Evolutionary conservation across 1,284 basidiomycete species (phyloP).

Genomic region (Puccinia horiana): DNA sequence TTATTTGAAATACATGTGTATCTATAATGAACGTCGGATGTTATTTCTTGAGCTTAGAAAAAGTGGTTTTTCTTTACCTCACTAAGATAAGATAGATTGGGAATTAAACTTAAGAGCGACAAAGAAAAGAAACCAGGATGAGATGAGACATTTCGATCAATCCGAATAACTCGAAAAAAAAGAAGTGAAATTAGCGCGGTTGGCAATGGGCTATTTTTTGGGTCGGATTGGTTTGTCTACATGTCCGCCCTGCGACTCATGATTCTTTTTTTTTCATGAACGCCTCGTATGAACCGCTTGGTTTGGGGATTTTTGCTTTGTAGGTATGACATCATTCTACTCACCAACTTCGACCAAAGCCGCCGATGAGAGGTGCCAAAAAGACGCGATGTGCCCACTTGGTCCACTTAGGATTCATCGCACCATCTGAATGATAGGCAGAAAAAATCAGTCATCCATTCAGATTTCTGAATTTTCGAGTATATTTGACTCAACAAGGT

Average conservation of each 20-base stretch:
- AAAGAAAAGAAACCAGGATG: slow-evolving; percentile 11
- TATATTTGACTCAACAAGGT: slow-evolving; percentile 59
- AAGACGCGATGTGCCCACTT: slow-evolving; percentile 86
- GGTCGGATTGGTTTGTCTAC: slow-evolving; percentile 71
- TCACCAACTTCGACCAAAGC: slow-evolving; percentile 46
- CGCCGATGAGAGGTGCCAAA: slow-evolving; percentile 54
- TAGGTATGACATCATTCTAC: slow-evolving; percentile 68
- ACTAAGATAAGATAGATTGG: slow-evolving; percentile 52
- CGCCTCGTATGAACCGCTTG: neutral
- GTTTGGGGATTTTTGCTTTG: slow-evolving; percentile 58
- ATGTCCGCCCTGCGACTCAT: slow-evolving; percentile 32
- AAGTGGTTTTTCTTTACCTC: slow-evolving; percentile 56
- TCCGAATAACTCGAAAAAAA: neutral
- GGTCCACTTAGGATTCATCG: slow-evolving; percentile 79
- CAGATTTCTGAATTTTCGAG: neutral
- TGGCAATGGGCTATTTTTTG: slow-evolving; percentile 66
- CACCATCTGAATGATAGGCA: slow-evolving; percentile 48
- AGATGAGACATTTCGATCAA: neutral
- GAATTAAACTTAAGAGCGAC: slow-evolving; percentile 38
- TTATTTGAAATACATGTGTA: neutral
- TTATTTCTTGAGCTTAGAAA: neutral
- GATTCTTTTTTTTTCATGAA: slow-evolving; percentile 30
- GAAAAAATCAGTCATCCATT: slow-evolving; percentile 58
- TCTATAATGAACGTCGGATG: neutral
- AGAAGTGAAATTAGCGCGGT: slow-evolving; percentile 56